Conservation (phyloP, 495 filamentous ascomycete species). For the Lophium mytilinum region DNA sequence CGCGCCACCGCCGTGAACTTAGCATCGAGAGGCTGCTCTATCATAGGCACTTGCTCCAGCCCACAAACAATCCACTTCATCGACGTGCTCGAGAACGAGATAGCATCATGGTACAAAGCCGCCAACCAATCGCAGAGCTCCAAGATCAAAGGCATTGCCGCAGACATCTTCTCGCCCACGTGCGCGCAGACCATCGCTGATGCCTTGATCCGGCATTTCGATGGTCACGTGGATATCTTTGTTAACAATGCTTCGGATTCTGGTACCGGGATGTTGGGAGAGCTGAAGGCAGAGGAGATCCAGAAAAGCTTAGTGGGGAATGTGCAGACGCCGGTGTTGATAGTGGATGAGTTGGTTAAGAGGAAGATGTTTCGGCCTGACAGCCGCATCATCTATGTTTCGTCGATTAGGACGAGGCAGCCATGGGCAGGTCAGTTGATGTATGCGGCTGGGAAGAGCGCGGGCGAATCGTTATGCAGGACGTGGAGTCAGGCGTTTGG, state of each 20-base stretch:
- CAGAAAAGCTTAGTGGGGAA: slow-evolving; percentile 3
- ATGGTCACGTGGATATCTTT: slow-evolving; percentile 10
- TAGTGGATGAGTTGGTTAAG: slow-evolving; percentile 10
- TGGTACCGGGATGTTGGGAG: background rate
- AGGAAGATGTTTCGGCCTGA: slow-evolving; percentile 6
- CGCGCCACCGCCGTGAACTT: background rate
- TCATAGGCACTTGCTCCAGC: background rate
- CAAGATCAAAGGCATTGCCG: slow-evolving; percentile 5
- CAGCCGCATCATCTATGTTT: slow-evolving; percentile 5
- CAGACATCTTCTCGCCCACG: slow-evolving; percentile 4
- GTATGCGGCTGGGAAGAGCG: slow-evolving; percentile 1
- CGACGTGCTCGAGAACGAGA: background rate
- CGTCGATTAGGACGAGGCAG: background rate
- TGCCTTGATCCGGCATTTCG: slow-evolving; percentile 1
- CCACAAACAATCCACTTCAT: background rate
- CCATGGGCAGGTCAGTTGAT: background rate
- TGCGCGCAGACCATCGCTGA: background rate
- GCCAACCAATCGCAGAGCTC: background rate
- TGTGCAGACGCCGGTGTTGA: slow-evolving; percentile 3
- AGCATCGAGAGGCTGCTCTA: background rate
- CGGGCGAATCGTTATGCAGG: background rate
- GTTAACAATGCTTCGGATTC: slow-evolving; percentile 5
- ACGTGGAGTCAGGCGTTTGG: background rate
- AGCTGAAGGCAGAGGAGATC: slow-evolving; percentile 6
- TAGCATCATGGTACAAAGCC: background rate